Evolutionary conservation across 331 rosid genomes (phyloP).

Genomic region (Quercus tomentella): DNA sequence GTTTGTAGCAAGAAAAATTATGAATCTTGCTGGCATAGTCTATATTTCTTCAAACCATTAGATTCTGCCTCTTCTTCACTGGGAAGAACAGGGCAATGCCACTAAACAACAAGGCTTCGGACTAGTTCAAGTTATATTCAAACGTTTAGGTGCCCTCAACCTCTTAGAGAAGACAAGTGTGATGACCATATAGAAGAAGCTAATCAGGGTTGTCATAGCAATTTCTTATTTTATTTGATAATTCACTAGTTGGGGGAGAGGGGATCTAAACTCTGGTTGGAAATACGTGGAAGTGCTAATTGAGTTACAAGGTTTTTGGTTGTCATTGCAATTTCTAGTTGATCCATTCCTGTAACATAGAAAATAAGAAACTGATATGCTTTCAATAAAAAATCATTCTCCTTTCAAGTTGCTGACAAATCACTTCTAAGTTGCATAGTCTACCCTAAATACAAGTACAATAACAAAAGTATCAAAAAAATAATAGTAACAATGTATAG

Average conservation of each 20-base stretch:
- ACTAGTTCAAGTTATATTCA: background rate
- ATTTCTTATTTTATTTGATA: too few relatives aligned
- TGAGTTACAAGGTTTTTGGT: too few relatives aligned
- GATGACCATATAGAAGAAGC: background rate
- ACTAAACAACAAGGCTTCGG: too few relatives aligned
- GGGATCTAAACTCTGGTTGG: too few relatives aligned
- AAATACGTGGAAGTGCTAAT: too few relatives aligned
- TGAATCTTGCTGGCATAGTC: too few relatives aligned
- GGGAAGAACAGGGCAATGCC: too few relatives aligned
- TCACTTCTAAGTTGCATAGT: conserved; percentile 11
- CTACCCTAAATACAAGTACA: background rate
- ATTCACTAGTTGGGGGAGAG: too few relatives aligned
- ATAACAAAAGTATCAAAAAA: conserved; percentile 6
- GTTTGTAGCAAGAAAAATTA: too few relatives aligned
- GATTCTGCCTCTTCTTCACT: too few relatives aligned
- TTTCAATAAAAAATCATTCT: background rate
- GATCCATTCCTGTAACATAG: background rate
- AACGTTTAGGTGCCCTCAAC: background rate
- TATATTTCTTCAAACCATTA: too few relatives aligned
- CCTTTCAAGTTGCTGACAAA: conserved; percentile 23
- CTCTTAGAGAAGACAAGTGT: background rate
- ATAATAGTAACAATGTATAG: conserved; percentile 26
- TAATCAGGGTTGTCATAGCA: background rate
- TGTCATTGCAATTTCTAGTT: background rate
- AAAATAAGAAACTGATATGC: background rate